Conservation (phyloP, 148 eudicot species). For the Cornus suecica region DNA sequence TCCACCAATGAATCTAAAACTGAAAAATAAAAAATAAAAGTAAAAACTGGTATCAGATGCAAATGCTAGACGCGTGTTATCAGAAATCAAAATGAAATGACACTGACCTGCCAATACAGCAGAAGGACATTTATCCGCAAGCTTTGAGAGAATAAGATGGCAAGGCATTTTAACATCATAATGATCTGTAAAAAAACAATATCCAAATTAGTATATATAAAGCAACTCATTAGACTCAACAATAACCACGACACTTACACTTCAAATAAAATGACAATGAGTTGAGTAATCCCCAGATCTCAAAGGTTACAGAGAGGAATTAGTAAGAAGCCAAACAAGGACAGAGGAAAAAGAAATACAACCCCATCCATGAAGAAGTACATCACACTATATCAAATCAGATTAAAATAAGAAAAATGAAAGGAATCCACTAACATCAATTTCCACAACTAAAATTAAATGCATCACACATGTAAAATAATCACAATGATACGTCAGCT, state of each 20-base stretch:
- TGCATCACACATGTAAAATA: not conserved
- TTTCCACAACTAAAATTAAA: not conserved
- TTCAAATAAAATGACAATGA: not conserved
- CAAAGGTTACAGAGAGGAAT: not conserved
- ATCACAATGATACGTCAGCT: not conserved
- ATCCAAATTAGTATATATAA: not conserved
- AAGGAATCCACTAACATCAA: not conserved
- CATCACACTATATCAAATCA: too few species aligned
- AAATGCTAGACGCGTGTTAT: not conserved
- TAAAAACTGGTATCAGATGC: conserved; percentile 4
- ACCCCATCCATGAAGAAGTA: too few species aligned
- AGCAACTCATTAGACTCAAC: not conserved
- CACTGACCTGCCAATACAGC: conserved; percentile 86
- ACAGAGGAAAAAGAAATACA: not conserved
- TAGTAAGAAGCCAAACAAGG: not conserved
- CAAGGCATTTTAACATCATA: conserved; percentile 99
- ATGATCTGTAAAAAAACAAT: conserved; percentile 64
- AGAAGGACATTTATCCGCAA: conserved; percentile 92
- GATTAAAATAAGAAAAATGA: not conserved
- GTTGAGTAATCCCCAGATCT: not conserved
- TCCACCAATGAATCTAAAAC: conserved; percentile 97
- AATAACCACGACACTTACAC: not conserved
- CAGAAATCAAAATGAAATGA: not conserved
- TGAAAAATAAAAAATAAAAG: conserved; percentile 32
- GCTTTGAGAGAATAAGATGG: conserved; percentile 92